A percentile compares a stretch with the other conserved stretches of the same genome.
Conservation (phyloP, 2,329 filamentous ascomycete genomes). For the Colletotrichum camelliae region DNA sequence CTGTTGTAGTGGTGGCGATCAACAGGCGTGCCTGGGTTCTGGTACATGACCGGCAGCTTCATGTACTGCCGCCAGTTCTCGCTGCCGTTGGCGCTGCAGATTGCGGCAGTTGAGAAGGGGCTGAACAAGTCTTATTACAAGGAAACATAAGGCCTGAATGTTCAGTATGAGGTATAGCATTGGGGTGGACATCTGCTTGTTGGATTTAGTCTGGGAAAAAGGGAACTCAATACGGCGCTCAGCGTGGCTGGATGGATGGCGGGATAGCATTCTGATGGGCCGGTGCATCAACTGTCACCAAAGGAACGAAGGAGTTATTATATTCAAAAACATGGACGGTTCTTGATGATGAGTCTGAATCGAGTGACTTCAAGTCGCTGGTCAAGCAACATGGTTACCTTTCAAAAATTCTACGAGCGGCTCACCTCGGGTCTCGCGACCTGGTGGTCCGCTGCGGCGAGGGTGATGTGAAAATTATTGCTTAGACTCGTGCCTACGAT, state of each 20-base stretch:
- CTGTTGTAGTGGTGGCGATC: constrained; percentile 39
- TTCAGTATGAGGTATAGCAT: background rate
- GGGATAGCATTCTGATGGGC: background rate
- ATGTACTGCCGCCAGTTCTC: constrained; percentile 39
- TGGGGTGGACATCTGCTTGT: background rate
- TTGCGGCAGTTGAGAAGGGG: constrained; percentile 37
- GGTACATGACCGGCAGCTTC: constrained; percentile 44
- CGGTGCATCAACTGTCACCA: background rate
- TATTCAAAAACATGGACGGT: background rate
- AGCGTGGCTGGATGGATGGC: background rate
- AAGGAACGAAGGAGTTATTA: background rate
- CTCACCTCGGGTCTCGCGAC: background rate
- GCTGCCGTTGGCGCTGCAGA: constrained; percentile 41
- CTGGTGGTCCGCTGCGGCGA: background rate
- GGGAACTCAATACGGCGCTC: background rate
- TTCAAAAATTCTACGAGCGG: background rate
- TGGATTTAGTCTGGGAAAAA: background rate
- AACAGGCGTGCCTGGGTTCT: constrained; percentile 41
- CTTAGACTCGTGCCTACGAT: too few species aligned
- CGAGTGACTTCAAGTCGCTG: background rate
- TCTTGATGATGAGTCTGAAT: background rate
- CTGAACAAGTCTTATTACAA: background rate
- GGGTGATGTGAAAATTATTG: too few species aligned
- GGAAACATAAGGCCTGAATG: background rate
- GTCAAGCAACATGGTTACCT: background rate